These are phyloP conservation scores for Bipolaris gigantea DNA, from an alignment of 2,329 filamentous ascomycete species.

Conservation along the genomic window DNA sequence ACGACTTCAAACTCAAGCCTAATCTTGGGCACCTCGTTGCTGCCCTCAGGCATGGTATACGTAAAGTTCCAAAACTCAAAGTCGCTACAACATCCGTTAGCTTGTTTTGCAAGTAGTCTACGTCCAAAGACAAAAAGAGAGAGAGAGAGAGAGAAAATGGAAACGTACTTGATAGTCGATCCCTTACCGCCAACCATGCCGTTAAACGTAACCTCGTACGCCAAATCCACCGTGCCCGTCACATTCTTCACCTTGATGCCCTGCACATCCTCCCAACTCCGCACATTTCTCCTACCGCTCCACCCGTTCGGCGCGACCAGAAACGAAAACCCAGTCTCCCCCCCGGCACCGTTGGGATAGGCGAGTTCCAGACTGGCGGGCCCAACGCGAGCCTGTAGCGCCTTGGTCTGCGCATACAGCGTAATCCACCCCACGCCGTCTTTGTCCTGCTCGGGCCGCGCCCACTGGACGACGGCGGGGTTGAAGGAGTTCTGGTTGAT, in stretches of 20 bases:
- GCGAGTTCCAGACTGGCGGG: slow-evolving; percentile 51
- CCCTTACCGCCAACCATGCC: slow-evolving; percentile 47
- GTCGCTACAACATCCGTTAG: slow-evolving; percentile 20
- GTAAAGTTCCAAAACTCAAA: slow-evolving; percentile 50
- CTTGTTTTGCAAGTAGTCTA: not conserved
- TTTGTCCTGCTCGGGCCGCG: slow-evolving; percentile 26
- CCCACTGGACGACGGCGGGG: slow-evolving; percentile 64
- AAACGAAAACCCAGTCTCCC: slow-evolving; percentile 54
- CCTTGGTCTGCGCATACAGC: slow-evolving; percentile 32
- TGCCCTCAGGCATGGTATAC: slow-evolving; percentile 42
- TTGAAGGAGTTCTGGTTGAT: slow-evolving; percentile 58
- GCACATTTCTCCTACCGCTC: slow-evolving; percentile 49
- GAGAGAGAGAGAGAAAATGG: no score
- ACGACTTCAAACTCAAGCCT: slow-evolving; percentile 27
- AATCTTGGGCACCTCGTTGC: slow-evolving; percentile 29
- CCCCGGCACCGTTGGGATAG: slow-evolving; percentile 56
- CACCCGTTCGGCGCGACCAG: slow-evolving; percentile 52
- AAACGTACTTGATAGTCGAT: slow-evolving; percentile 34
- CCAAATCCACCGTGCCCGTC: slow-evolving; percentile 49
- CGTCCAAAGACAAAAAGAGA: no score
- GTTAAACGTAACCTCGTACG: slow-evolving; percentile 49
- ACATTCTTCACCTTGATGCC: slow-evolving; percentile 51
- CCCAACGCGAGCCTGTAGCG: slow-evolving; percentile 25
- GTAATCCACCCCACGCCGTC: slow-evolving; percentile 36
- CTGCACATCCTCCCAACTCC: slow-evolving; percentile 52